Conservation (phyloP, 2,329 filamentous ascomycete genomes). For the Leptodontidium sp. region DNA sequence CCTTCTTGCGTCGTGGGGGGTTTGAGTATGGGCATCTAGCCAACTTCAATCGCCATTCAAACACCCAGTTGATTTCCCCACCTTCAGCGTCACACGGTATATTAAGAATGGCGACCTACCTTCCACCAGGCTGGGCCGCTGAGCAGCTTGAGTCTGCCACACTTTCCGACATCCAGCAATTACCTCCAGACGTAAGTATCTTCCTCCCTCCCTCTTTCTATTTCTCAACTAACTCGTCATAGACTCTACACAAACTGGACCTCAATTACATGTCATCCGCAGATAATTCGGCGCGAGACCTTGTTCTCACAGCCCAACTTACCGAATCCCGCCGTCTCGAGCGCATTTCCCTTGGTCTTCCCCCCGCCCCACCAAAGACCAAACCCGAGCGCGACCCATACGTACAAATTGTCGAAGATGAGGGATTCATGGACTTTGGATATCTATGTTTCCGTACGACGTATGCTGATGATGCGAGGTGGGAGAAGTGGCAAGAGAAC, state of each 20-base stretch:
- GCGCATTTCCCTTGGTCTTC: constrained; percentile 22
- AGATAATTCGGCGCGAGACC: constrained; percentile 21
- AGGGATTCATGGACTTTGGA: constrained; percentile 20
- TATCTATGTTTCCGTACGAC: constrained; percentile 18
- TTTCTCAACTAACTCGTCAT: constrained; percentile 13
- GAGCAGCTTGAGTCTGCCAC: constrained; percentile 12
- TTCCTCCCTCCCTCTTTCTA: constrained; percentile 10
- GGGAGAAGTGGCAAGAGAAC: constrained; percentile 21
- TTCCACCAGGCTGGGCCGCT: constrained; percentile 14
- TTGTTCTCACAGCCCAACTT: constrained; percentile 18
- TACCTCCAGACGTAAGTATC: constrained; percentile 16
- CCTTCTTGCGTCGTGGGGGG: neutral
- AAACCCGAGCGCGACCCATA: constrained; percentile 20
- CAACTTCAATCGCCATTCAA: constrained; percentile 13
- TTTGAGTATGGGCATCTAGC: constrained; percentile 3
- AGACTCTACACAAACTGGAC: constrained; percentile 14
- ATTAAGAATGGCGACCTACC: constrained; percentile 16
- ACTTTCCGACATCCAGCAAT: constrained; percentile 17
- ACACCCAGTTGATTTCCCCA: constrained; percentile 7
- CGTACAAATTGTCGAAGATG: constrained; percentile 22
- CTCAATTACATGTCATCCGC: constrained; percentile 21
- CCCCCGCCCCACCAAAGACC: constrained; percentile 17
- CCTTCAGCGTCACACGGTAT: constrained; percentile 9
- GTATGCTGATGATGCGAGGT: constrained; percentile 20
- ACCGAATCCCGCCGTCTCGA: constrained; percentile 22